A percentile compares a stretch with the other conserved stretches of the same genome.
Evolutionary conservation across 352 stramenopile species (phyloP).

Genomic region (Globisporangium lucens): DNA sequence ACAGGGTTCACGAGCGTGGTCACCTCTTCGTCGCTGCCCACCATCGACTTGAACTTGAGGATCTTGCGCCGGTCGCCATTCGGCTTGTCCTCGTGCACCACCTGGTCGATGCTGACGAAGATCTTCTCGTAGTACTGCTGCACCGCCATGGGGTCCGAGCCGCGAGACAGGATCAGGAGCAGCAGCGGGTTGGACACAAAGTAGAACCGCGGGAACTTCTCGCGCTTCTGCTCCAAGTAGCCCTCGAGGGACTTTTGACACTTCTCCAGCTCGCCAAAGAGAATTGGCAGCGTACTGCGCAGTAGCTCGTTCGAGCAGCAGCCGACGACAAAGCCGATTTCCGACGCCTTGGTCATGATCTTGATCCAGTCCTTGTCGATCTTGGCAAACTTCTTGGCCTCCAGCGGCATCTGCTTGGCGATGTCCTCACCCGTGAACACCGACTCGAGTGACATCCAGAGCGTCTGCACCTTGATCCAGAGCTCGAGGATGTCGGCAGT

Average conservation of each 20-base stretch:
- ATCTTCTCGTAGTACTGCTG: conserved; percentile 90
- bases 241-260: conserved; percentile 91
- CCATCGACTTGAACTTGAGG: conserved; percentile 68
- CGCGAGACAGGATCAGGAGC: conserved; percentile 85
- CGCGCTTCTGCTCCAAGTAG: conserved; percentile 90
- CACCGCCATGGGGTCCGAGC: conserved; percentile 69
- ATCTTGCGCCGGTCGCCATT: conserved; percentile 56
- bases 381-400: conserved; percentile 92
- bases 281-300: conserved; percentile 77
- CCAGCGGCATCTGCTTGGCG: conserved; percentile 90
- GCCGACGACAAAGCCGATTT: conserved; percentile 73
- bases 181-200: conserved; percentile 91
- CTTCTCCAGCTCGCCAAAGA: conserved; percentile 90
- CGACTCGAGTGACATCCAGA: conserved; percentile 90
- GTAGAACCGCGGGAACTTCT: conserved; percentile 91
- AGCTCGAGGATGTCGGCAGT: conserved; percentile 87
- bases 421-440: conserved; percentile 93
- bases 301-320: conserved; percentile 86
- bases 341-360: conserved; percentile 80
- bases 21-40: conserved; percentile 69
- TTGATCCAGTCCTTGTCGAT: conserved; percentile 92
- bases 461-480: conserved; percentile 89
- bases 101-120: conserved; percentile 77
- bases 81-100: conserved; percentile 55
- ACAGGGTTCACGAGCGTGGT: conserved; percentile 60